phyloP scores from a whole-genome alignment of 2,329 filamentous ascomycete genomes.

The Bipolaris sorokiniana region DNA sequence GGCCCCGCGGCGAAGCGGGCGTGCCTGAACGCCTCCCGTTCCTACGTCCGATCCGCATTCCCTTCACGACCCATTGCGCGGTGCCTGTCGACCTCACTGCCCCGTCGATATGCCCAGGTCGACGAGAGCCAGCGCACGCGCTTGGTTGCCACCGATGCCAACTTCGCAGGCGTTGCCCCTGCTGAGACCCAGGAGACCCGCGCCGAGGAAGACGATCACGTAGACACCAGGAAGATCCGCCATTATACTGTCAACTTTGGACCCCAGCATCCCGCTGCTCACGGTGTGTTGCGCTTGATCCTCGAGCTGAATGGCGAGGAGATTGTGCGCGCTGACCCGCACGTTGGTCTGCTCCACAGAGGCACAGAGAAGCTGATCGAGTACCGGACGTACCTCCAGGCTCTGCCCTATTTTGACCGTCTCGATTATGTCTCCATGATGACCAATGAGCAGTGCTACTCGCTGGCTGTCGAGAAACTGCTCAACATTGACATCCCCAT shows the following conservation, averaged over 20 bases:
- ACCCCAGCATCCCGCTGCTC: conserved; percentile 96
- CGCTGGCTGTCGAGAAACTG: conserved; percentile 95
- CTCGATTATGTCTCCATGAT: conserved; percentile 99
- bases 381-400: conserved; percentile 99
- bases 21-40: conserved; percentile 61
- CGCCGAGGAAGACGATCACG: conserved; percentile 52
- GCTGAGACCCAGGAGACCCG: conserved; percentile 54
- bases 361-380: conserved; percentile 99
- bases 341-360: conserved; percentile 93
- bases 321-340: conserved; percentile 93
- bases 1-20: conserved; percentile 73
- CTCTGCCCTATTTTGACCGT: conserved; percentile 97
- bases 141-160: conserved; percentile 68
- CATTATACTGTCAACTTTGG: conserved; percentile 99
- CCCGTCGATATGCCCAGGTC: conserved; percentile 68
- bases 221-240: conserved; percentile 81
- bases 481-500: conserved; percentile 96
- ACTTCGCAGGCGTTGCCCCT: conserved; percentile 61
- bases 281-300: conserved; percentile 97
- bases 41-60: conserved; percentile 47
- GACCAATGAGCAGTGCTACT: conserved; percentile 99
- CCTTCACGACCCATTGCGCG: conserved; percentile 58
- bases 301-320: conserved; percentile 97
- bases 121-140: conserved; percentile 60
- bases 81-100: conserved; percentile 68